Evolutionary conservation across 208 protist genomes (phyloP).

Genomic region (Trypanosoma boissoni): DNA sequence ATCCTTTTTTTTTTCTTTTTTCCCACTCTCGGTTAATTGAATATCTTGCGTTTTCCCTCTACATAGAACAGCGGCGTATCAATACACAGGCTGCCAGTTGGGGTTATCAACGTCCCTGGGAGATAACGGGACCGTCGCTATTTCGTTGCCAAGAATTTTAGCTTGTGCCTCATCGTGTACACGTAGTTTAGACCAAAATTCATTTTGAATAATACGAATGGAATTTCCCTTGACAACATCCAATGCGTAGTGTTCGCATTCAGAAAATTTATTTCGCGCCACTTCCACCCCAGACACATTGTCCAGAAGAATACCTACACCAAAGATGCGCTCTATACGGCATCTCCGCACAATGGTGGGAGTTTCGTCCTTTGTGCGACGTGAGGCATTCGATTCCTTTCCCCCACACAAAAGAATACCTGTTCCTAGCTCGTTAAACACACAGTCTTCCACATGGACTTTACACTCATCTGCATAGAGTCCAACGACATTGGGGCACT

Average conservation of each 20-base stretch:
- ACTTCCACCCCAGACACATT: conserved; percentile 51
- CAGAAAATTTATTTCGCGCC: conserved; percentile 39
- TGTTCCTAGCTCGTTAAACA: conserved; percentile 36
- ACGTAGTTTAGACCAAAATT: conserved; percentile 54
- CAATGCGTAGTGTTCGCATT: conserved; percentile 80
- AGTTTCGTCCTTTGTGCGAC: conserved; percentile 11
- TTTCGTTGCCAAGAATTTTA: conserved; percentile 62
- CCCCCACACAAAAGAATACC: conserved; percentile 34
- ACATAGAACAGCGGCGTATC: conserved; percentile 17
- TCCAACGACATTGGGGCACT: conserved; percentile 35
- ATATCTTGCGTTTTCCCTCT: background rate
- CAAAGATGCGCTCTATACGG: conserved; percentile 53
- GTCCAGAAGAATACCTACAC: conserved; percentile 58
- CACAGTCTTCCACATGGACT: conserved; percentile 27
- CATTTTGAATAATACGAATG: conserved; percentile 61
- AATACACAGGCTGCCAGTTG: conserved; percentile 70
- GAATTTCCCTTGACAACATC: conserved; percentile 51
- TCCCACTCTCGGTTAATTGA: background rate
- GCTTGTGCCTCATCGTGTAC: conserved; percentile 51
- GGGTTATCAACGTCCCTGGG: conserved; percentile 60
- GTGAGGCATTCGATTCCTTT: conserved; percentile 4
- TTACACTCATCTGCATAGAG: conserved; percentile 50
- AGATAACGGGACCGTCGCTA: conserved; percentile 51
- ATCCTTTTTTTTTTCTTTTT: background rate
- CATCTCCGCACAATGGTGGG: conserved; percentile 36